Base-by-base conservation (phyloP, 2,329 filamentous ascomycete species). In the Colletotrichum orbiculare region DNA sequence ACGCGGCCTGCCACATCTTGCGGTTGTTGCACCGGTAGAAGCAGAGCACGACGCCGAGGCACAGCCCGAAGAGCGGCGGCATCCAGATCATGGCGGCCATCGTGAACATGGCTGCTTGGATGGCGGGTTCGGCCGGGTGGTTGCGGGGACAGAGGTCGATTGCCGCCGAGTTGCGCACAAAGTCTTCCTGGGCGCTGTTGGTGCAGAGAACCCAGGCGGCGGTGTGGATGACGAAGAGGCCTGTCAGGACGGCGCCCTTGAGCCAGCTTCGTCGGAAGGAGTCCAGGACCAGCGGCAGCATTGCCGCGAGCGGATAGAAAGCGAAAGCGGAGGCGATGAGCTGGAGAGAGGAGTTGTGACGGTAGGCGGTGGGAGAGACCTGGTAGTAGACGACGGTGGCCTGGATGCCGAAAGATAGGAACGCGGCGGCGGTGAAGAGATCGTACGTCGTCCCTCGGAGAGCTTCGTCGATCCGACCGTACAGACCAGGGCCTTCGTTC, bases 71-170 rank as follows among this genome's bases (percentile, higher is more conserved):
- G 6, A 67, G 62, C 5, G 62, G 65, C 9, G 62, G 62, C 48
- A 67, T 67, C 57, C 65, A 66, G 3, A 62, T 37, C 62, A 62
- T 66, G 11, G 55, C 65, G 2, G 65, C 57, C 55, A 57, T 62
- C 42, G 53, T 65, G 12, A 67, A 66, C 47, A 67, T 60, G 17
- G 49, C 49, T 15, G 57, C 65, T 33, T 17, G 8, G 33, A 67
- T 34, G 12, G 17, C 49, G 8, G n/a, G 37, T 9, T 50, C 8
- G 9, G 25, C 10, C 3, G 66, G 56, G 4, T 58, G 57, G 33
- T 50, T 49, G 12, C 45, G 15, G 10, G 53, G 57, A 43, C 62
- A 66, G 11, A 48, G 25, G 8, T n/a, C 13, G 2, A 46, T 15
- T n/a, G 34, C 33, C 2, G 3, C 10, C 5, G 39, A 25, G 35